phyloP scores from a whole-genome alignment of 306 rosid species.

The Purshia tridentata region DNA sequence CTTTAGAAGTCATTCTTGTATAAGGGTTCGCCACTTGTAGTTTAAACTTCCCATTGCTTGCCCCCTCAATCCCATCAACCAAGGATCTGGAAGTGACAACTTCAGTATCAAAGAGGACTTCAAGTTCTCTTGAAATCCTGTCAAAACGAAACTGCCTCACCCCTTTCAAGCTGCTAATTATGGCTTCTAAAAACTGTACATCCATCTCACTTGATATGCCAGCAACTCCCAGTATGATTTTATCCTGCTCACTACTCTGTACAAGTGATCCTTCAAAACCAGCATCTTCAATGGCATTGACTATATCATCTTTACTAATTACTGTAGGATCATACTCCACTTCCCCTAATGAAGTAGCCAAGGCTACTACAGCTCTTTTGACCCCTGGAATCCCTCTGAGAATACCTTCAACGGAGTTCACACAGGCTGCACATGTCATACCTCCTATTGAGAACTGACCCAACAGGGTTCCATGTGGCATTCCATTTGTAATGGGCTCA shows the following conservation, averaged over 20 bases:
- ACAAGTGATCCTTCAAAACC: slow-evolving; percentile 86
- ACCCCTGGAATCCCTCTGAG: slow-evolving; percentile 80
- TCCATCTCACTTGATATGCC: slow-evolving; percentile 66
- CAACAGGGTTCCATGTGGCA: slow-evolving; percentile 53
- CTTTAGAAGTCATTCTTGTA: slow-evolving; percentile 78
- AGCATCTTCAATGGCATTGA: slow-evolving; percentile 87
- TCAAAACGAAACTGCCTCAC: slow-evolving; percentile 62
- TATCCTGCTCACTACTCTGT: slow-evolving; percentile 88
- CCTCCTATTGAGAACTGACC: slow-evolving; percentile 96
- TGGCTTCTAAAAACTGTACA: slow-evolving; percentile 57
- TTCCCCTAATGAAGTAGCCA: slow-evolving; percentile 90
- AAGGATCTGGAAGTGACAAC: slow-evolving; percentile 76
- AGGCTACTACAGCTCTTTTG: slow-evolving; percentile 82
- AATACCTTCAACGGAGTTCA: slow-evolving; percentile 90
- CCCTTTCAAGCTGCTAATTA: slow-evolving; percentile 66
- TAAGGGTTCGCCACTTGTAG: slow-evolving; percentile 73
- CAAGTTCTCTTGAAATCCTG: slow-evolving; percentile 58
- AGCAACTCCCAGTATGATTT: slow-evolving; percentile 59
- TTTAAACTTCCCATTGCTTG: slow-evolving; percentile 65
- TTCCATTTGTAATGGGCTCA: slow-evolving; percentile 59
- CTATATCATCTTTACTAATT: slow-evolving; percentile 77
- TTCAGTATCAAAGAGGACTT: slow-evolving; percentile 80
- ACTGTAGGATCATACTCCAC: slow-evolving; percentile 80
- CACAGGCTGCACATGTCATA: slow-evolving; percentile 99
- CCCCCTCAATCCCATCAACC: slow-evolving; percentile 75